Evolutionary conservation across 345 rosid species (phyloP).

Genomic region (Aquilaria sinensis): DNA sequence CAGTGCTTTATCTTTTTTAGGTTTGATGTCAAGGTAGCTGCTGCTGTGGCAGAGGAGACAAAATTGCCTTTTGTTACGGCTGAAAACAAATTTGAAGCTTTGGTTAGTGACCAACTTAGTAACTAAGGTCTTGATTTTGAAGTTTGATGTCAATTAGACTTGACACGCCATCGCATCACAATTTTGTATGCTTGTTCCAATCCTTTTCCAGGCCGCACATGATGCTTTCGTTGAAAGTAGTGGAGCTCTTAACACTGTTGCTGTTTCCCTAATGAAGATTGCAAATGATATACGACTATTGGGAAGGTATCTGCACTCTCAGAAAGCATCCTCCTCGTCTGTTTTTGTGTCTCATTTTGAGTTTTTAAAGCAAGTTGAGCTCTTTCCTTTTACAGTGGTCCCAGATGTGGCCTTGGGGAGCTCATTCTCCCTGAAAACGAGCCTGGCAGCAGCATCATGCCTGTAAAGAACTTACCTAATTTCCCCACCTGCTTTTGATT

Average conservation of each 20-base stretch:
- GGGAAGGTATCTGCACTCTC: constrained; percentile 54
- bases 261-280: constrained; percentile 83
- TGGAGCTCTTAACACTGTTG: constrained; percentile 81
- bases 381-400: constrained; percentile 61
- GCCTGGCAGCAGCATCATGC: constrained; percentile 99
- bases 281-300: constrained; percentile 86
- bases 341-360: constrained; percentile 2
- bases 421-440: constrained; percentile 98
- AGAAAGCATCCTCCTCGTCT: not conserved
- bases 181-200: constrained; percentile 11
- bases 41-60: constrained; percentile 92
- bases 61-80: constrained; percentile 85
- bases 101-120: constrained; percentile 47
- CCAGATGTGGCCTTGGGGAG: constrained; percentile 98
- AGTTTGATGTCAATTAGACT: too few species aligned
- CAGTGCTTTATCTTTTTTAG: constrained; percentile 28
- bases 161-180: not conserved
- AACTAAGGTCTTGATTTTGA: constrained; percentile 1
- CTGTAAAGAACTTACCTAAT: constrained; percentile 37
- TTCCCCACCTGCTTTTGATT: constrained; percentile 1
- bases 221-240: constrained; percentile 97
- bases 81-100: constrained; percentile 96
- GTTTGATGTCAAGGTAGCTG: constrained; percentile 90
- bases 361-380: not conserved
- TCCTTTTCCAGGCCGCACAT: constrained; percentile 75